Evolutionary conservation across 345 rosid genomes (phyloP), one percentile per base, ranked within the genome.

Genomic region (Gossypium herbaceum): DNA sequence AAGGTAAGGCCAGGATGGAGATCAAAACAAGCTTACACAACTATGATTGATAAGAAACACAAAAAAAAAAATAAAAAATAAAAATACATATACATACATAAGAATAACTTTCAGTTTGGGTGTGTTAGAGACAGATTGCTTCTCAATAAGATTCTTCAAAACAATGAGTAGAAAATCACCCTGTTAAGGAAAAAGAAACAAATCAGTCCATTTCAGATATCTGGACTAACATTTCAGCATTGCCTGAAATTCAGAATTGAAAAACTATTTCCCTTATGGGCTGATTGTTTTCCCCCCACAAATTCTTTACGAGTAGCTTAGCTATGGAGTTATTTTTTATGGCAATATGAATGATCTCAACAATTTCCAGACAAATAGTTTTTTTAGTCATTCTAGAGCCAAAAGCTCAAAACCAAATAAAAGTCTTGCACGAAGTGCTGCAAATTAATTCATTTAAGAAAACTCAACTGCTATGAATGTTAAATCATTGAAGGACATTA

Each of bases 151-250:
- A 78, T 86, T 89, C 92, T 88, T 92, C 93, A 90, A 82, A 84
- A 94, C 85, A 82, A 92, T 90, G 72, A 94, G 97, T 45, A 94
- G 90, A 85, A 94, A 94, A 85, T 92, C 97, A 76, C 97, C 93
- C 98, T 94, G 88, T 65, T 59, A 19, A 63, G 16, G 51, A 45
- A 73, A 70, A 81, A 72, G 54, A 71, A 57, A 71, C 52, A 11
- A 39, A 68, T 75, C 74, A 73, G 64, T 16, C 39, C 34, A 56
- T 29, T 34, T 71, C 10, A 10, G 51, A 41, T 41, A 24, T 29
- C 12, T 54, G 61, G 29, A n/a, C 27, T 52, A 10, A 17, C 16
- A 25, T 70, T 70, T 70, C 27, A 34, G 29, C 9, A n/a, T 68
- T 68, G 58, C 5, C 12, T 50, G 24, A 25, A 51, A 50, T 8